phyloP scores from a whole-genome alignment of 768 basidiomycete genomes.

The Phanerochaete sordida region DNA sequence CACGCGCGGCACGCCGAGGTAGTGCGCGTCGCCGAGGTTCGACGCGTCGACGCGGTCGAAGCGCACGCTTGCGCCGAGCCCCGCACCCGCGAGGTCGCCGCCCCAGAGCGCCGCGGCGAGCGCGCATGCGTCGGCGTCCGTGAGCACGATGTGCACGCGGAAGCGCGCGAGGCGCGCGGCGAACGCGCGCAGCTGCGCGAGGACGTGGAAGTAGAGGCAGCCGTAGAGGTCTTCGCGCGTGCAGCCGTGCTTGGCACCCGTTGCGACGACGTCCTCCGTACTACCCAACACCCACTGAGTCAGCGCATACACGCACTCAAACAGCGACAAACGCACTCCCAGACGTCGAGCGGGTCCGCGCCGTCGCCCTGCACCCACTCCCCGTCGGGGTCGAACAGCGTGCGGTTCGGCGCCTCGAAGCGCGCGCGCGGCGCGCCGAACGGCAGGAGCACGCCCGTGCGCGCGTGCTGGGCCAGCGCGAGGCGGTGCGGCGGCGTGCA shows the following conservation, averaged over 20 bases:
- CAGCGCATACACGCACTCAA: neutral
- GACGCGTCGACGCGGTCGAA: neutral
- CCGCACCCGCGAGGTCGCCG: neutral
- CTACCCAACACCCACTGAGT: too few relatives aligned
- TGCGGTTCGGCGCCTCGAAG: conserved; percentile 40
- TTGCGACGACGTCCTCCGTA: conserved; percentile 33
- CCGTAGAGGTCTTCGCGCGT: conserved; percentile 44
- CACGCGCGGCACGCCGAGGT: conserved; percentile 12
- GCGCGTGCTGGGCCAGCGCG: conserved; percentile 36
- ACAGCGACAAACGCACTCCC: conserved; percentile 36
- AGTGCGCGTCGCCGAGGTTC: neutral
- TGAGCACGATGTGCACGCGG: conserved; percentile 31
- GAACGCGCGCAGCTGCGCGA: conserved; percentile 37
- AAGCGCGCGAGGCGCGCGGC: conserved; percentile 31
- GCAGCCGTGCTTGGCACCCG: conserved; percentile 36
- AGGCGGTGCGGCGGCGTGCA: conserved; percentile 44
- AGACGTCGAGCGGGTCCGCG: conserved; percentile 45
- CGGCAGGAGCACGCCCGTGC: conserved; percentile 44
- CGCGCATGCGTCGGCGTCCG: conserved; percentile 34
- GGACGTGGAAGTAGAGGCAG: conserved; percentile 46
- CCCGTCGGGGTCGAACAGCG: conserved; percentile 43
- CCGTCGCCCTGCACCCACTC: conserved; percentile 40
- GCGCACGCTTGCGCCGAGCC: neutral
- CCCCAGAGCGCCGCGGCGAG: conserved; percentile 30
- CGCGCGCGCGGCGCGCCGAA: conserved; percentile 40